Percentiles rank a stretch among this genome's conserved stretches.
Conservation (phyloP, 352 stramenopile genomes). For the Discostella stelligera region DNA sequence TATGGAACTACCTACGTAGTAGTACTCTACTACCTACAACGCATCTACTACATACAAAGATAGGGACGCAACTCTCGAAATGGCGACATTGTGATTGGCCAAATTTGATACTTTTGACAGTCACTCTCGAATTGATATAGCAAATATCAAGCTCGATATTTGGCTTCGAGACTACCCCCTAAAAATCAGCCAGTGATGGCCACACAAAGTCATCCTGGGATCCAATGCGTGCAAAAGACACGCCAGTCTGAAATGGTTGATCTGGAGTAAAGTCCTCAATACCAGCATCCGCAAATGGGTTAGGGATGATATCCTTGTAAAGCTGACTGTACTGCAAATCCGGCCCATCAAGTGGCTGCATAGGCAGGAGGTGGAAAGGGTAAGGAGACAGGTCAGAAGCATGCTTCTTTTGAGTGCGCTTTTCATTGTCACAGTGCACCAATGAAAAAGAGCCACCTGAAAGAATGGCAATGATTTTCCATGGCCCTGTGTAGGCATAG, state of each 20-base stretch:
- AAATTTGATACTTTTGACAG: not conserved
- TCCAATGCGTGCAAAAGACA: not conserved
- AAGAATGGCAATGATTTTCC: not conserved
- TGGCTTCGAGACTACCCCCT: too few species aligned
- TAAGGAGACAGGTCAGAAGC: too few species aligned
- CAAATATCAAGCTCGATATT: too few species aligned
- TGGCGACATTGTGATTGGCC: not conserved
- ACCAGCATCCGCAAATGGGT: not conserved
- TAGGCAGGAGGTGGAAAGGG: not conserved
- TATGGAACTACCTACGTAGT: too few species aligned
- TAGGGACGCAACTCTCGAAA: too few species aligned
- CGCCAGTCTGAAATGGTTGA: not conserved
- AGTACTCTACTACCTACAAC: too few species aligned
- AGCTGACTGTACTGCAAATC: not conserved
- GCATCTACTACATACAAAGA: too few species aligned
- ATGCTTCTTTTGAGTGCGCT: not conserved
- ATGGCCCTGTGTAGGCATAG: slow-evolving; percentile 11
- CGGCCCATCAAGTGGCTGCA: not conserved
- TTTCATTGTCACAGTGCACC: not conserved
- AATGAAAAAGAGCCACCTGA: slow-evolving; percentile 8
- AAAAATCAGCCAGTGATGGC: too few species aligned
- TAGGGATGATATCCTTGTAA: not conserved
- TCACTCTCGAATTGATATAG: too few species aligned
- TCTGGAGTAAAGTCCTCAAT: not conserved
- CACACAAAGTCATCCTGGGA: too few species aligned